Evolutionary conservation across 352 stramenopile species (phyloP).

Genomic region (Globisporangium sylvaticum): DNA sequence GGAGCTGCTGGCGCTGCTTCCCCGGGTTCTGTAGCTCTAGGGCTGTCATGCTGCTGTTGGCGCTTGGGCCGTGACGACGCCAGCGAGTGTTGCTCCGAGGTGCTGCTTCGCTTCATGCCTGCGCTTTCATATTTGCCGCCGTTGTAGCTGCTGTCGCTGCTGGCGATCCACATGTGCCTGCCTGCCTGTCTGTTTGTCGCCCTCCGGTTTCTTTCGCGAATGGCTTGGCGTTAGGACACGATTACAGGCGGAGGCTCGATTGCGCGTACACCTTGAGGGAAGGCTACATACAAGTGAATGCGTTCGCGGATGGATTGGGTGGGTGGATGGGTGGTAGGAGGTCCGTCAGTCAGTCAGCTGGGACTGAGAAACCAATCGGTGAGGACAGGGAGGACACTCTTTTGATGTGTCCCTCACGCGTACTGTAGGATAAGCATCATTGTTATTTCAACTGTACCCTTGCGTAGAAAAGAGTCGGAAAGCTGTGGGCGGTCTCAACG

Average conservation of each 20-base stretch:
- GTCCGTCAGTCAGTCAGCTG: background rate
- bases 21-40: background rate
- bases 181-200: background rate
- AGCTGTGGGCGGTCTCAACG: background rate
- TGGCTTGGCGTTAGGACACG: background rate
- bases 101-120: conserved; percentile 10
- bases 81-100: too few relatives aligned
- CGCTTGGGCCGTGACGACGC: background rate
- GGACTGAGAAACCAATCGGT: background rate
- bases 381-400: background rate
- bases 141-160: background rate
- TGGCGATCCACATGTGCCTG: background rate
- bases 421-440: background rate
- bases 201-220: background rate
- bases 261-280: background rate
- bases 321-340: background rate
- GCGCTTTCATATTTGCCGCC: conserved; percentile 10
- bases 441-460: background rate
- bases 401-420: background rate
- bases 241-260: background rate
- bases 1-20: background rate
- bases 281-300: background rate
- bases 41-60: background rate
- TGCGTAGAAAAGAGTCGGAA: background rate
- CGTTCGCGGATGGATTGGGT: background rate